Evolutionary conservation across 495 filamentous ascomycete genomes (phyloP), one percentile per base, ranked within the genome.

Genomic region (Cryomyces minteri): DNA sequence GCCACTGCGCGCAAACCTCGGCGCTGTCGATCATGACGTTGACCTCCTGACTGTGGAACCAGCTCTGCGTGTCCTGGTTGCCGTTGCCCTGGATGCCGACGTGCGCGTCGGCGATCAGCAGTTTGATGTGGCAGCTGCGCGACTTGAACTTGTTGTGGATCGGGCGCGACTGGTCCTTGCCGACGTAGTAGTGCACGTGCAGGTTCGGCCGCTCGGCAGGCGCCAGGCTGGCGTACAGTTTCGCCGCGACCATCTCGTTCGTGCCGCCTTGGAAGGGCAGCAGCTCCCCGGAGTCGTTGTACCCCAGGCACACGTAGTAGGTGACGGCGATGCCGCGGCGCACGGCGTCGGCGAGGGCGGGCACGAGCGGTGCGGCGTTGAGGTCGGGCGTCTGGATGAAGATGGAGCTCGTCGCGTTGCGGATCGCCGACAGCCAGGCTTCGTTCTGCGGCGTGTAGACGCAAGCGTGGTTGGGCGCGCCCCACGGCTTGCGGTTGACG

Each of bases 1-100:
- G 63, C 81, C 82, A 86, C 33, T 62, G 58, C 45, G 55, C 49
- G 48, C 81, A 88, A 5, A 86, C 53, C 2, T 62, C 44, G 0
- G 57, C 54, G 4, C 70, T 76, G 46, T 88, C 82, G 10, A 84
- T 54, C 67, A 88, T 69, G 9, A 85, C 51, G 52, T 88, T 88
- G 45, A 80, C 68, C 55, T 88, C 82, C 58, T 84, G 79, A 33
- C 68, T 74, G 55, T 88, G 81, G 50, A 67, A 85, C 74, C 77
- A 88, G 47, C 68, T 74, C 62, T 88, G 82, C n/a, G 82, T 84
- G 45, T 88, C 82, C 53, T 82, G 74, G 54, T 88, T 88, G 0
- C 82, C 82, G 50, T 74, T 82, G 5, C 81, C 80, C 63, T 79
- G 69, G 41, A 86, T 77, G 9, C 70, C 78, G 48, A 88, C 61